Base-by-base conservation (phyloP, 2,329 filamentous ascomycete species). In the Clonostachys byssicola region DNA sequence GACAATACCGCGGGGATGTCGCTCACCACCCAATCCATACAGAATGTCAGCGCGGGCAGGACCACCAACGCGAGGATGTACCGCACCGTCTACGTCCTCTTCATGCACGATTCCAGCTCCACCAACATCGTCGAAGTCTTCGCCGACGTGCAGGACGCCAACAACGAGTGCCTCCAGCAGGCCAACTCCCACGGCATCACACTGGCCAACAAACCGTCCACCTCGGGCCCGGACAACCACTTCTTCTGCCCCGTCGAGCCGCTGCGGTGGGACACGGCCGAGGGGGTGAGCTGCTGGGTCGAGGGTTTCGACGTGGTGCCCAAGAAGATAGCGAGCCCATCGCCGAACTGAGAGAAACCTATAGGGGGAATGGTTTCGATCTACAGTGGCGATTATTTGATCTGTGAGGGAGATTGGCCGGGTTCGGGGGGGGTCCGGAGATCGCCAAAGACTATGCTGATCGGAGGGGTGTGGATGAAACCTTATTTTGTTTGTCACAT, bases 231-330 rank as follows among this genome's bases (percentile, higher is more conserved):
- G 16, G 52, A 50, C 23, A 44, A 46, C 33, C 44, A 43, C 9
- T 42, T 47, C 34, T 54, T 60, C 44, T 43, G 51, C 7, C 52
- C 56, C 16, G 23, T 52, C 33, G 52, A 63, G 47, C 67, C 64
- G 6, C 42, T 62, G 42, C 54, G 64, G 46, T 69, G 66, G 66
- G 58, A 64, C 16, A 58, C 61, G 16, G 53, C 63, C 7, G 65
- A 67, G 18, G 66, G 66, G 5, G 53, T 55, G 40, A 52, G 61
- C 10, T 66, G 61, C 46, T 69, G 66, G 66, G 66, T 69, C 33
- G 66, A 69, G 58, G 49, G 54, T 38, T 66, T 69, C 45, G 51
- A 47, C 13, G 58, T 68, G 17, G 54, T 46, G 46, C 55, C 57
- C 5, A 52, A 50, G 36, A 47, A 49, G 34, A 43, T 58, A 3